phyloP scores from a whole-genome alignment of 106 monocot genomes.

The Narthecium ossifragum region DNA sequence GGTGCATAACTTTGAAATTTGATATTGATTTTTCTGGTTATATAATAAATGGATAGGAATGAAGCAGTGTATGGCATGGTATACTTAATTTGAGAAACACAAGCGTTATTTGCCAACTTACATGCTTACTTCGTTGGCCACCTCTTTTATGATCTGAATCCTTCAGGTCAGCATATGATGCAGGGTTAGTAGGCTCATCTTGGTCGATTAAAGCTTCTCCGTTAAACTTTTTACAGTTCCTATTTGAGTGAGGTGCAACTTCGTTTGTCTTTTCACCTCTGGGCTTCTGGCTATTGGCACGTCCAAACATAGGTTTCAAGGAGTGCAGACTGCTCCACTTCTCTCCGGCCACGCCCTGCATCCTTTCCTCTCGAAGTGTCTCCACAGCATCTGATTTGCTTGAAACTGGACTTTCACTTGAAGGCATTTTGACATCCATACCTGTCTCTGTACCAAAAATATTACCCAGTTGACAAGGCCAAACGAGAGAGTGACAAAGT shows the following conservation, averaged over 20 bases:
- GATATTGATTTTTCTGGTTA: no score
- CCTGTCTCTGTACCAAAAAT: neutral
- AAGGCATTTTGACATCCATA: slow-evolving; percentile 27
- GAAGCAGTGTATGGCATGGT: neutral
- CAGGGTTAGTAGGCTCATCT: slow-evolving; percentile 21
- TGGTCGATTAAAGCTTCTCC: slow-evolving; percentile 4
- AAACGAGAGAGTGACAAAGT: neutral
- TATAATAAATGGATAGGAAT: neutral
- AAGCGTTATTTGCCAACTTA: slow-evolving; percentile 13
- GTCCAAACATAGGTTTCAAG: no score
- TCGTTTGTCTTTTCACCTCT: slow-evolving; percentile 1
- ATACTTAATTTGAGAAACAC: neutral
- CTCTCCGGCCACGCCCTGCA: no score
- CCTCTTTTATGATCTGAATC: slow-evolving; percentile 46
- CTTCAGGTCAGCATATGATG: slow-evolving; percentile 23
- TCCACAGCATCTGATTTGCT: no score
- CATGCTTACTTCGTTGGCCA: slow-evolving; percentile 28
- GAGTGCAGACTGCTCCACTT: no score
- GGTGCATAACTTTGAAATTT: no score
- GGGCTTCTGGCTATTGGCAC: neutral
- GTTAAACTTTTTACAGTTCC: neutral
- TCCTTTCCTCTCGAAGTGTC: no score
- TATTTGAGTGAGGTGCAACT: neutral
- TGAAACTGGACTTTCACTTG: slow-evolving; percentile 22
- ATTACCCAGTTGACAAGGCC: no score